Base-by-base conservation (phyloP, 495 filamentous ascomycete genomes). In the Penicillium cataractarum region DNA sequence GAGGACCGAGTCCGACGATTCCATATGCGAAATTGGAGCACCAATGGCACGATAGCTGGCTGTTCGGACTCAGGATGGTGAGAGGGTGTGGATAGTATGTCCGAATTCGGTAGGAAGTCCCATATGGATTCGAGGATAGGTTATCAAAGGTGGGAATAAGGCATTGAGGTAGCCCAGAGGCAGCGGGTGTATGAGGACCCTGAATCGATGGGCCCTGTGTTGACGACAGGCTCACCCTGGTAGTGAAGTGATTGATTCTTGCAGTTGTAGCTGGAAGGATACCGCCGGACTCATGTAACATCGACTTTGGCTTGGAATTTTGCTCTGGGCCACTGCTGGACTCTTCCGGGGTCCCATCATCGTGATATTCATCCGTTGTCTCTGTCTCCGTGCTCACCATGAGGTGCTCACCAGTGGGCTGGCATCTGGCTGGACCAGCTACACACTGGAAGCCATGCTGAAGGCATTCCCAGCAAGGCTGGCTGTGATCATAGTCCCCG, bases 1-100 rank as follows among this genome's bases (percentile, higher is more conserved):
- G 39, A 22, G 4, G 8, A 6, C 60, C 60, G n/a, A 63, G 55
- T 0, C 64, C 64, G 15, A 24, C 19, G 8, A 66, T 59, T 0
- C 64, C 64, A 22, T 60, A 66, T 1, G 64, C 64, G 48, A 50
- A 63, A 33, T 66, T 66, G 21, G 58, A 22, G 26, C 64, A 66
- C 64, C 64, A 66, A 33, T 66, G 15, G 31, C 64, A 66, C 22
- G 51, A 33, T 9, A 32, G 17, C 15, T 4, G 26, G 19, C 33
- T 37, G 13, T 19, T 12, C 17, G 32, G n/a, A 19, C 40, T 24
- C 6, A 59, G 29, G 19, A 65, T 26, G 7, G 33, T 39, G 2
- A 66, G 26, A 1, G 64, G 61, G 22, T 59, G 60, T 12, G 50
- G 48, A 21, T 63, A 44, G 12, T 35, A 27, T 12, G 60, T 65